These are phyloP conservation scores for Rhinocladiella similis DNA, from an alignment of 2,329 filamentous ascomycete species.

Conservation along the genomic window DNA sequence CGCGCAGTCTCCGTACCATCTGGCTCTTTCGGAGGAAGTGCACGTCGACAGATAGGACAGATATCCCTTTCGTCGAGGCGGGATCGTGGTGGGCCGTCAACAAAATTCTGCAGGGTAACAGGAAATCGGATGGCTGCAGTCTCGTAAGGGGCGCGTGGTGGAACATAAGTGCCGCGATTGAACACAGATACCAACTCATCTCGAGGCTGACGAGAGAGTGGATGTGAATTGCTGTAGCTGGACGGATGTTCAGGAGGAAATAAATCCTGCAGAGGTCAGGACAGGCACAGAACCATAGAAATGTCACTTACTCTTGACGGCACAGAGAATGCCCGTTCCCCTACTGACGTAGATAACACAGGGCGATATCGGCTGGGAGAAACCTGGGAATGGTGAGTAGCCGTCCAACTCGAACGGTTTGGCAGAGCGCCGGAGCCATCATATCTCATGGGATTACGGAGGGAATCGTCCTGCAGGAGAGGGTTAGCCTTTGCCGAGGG, in stretches of 20 bases:
- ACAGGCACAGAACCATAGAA: not conserved
- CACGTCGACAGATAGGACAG: constrained; percentile 47
- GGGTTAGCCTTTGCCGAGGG: not conserved
- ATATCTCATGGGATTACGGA: constrained; percentile 1
- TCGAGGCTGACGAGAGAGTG: constrained; percentile 13
- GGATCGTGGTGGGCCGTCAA: constrained; percentile 24
- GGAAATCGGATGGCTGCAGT: constrained; percentile 13
- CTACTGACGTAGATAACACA: constrained; percentile 5
- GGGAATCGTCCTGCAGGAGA: not conserved
- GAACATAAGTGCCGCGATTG: constrained; percentile 15
- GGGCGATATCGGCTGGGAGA: constrained; percentile 9
- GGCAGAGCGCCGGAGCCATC: not conserved
- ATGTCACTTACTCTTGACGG: constrained; percentile 9
- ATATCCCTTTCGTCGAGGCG: constrained; percentile 43
- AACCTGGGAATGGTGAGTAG: constrained; percentile 4
- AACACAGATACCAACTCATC: constrained; percentile 10
- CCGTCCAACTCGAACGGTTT: constrained; percentile 6
- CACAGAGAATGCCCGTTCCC: not conserved
- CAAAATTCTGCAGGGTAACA: constrained; percentile 12
- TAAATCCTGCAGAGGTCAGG: constrained; percentile 9
- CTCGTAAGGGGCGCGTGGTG: constrained; percentile 2
- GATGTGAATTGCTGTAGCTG: constrained; percentile 16
- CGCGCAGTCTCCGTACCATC: constrained; percentile 42
- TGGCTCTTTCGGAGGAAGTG: constrained; percentile 39
- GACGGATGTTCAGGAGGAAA: constrained; percentile 5